Conservation (phyloP, 352 stramenopile genomes). For the Phytophthora aleatoria region DNA sequence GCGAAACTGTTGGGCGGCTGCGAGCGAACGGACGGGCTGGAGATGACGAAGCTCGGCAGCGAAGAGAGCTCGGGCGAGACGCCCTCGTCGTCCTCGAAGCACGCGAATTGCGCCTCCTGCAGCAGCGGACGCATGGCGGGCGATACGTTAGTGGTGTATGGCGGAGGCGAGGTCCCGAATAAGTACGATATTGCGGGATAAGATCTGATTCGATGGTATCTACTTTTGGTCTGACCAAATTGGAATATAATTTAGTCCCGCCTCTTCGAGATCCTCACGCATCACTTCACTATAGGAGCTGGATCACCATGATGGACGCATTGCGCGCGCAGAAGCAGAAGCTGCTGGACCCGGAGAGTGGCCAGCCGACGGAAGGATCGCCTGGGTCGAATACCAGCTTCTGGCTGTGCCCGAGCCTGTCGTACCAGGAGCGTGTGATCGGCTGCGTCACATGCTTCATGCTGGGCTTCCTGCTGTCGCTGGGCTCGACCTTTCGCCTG, state of each 20-base stretch:
- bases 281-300: conserved; percentile 7
- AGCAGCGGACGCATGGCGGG: conserved; percentile 44
- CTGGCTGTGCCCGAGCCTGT: conserved; percentile 69
- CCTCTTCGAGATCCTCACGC: neutral
- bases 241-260: neutral
- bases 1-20: conserved; percentile 66
- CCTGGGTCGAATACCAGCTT: conserved; percentile 33
- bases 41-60: conserved; percentile 40
- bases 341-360: conserved; percentile 74
- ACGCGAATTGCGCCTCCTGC: conserved; percentile 74
- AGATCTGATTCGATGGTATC: conserved; percentile 3
- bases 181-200: conserved; percentile 11
- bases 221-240: conserved; percentile 2
- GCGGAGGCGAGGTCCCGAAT: neutral
- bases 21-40: conserved; percentile 35
- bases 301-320: conserved; percentile 58
- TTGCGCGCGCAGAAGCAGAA: conserved; percentile 78
- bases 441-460: conserved; percentile 82
- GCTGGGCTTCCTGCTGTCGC: conserved; percentile 79
- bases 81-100: conserved; percentile 68
- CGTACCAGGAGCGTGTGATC: conserved; percentile 87
- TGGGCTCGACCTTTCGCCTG: conserved; percentile 84
- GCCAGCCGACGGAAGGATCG: conserved; percentile 38
- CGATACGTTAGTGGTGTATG: conserved; percentile 20
- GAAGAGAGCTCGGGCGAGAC: conserved; percentile 13